Evolutionary conservation across 371 early-diverging fungal genomes (phyloP), one percentile per base, ranked within the genome.

Genomic region (Amoeboaphelidium protococcarum): DNA sequence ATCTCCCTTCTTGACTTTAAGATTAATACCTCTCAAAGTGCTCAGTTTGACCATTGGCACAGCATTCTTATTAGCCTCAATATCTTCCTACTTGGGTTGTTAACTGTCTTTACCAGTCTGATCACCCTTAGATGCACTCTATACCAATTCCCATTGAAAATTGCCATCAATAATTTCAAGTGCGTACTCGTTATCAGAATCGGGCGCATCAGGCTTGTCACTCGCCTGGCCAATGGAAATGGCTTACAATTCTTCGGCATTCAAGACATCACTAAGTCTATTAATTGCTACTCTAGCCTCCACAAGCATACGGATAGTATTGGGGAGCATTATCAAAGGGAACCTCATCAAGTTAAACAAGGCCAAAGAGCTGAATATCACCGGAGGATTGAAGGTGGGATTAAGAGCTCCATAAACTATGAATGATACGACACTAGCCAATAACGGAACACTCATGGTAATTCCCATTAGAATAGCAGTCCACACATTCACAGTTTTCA

Each of bases 261-360:
- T 57, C 45, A 88, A 62, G 41, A 79, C 74, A 13, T 55, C 58
- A 50, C 76, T 65, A 46, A 90, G 75, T 52, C 89, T 75, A n/a
- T 47, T 57, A 19, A 82, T 47, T 40, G 80, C 78, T 25, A 84
- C 79, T 42, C 67, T 62, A 46, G 75, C 69, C 46, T 76, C 73
- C 47, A 80, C 66, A 27, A 72, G 50, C 46, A 63, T 64, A 23
- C 69, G 66, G 46, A 80, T 66, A 40, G 77, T 49, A 27, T 67
- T 57, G 4, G 87, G 82, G 23, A 82, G 56, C 51, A 68, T 65
- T 64, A 78, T 73, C 47, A 86, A 62, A 2, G 81, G 71, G 47
- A 66, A 59, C 47, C 73, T 64, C 56, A 73, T 65, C 48, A 65
- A 66, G 24, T 68, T 60, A 54, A 77, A 74, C 23, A 75, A 56